Evolutionary conservation across 2,329 filamentous ascomycete genomes (phyloP), one percentile per base, ranked within the genome.

Genomic region (Ophiocordyceps australis): DNA sequence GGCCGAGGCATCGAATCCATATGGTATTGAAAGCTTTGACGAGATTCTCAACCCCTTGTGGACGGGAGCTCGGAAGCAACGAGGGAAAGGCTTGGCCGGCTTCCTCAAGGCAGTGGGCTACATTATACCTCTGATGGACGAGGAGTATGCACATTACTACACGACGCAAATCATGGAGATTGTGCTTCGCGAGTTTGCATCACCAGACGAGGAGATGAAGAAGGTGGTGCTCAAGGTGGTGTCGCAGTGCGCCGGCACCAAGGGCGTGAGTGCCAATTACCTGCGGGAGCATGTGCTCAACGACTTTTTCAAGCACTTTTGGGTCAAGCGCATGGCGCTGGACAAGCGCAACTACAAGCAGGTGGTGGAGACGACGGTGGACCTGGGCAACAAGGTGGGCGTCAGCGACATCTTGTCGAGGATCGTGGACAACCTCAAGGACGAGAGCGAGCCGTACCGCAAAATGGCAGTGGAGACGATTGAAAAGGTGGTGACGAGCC

Each of bases 401-500:
- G 85, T 85, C 28, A 76, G 83, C 38, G 86, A 95, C 57, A 95
- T 98, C 31, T 63, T 95, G 4, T 82, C 94, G 50, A 66, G 85
- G 24, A 79, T 95, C 30, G 89, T 95, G 27, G 78, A 73, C 54
- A 94, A 98, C 46, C 66, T 98, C 38, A 98, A 98, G 52, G 89
- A 98, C 44, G 89, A 98, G 52, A 94, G 80, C 48, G 89, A 98
- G 47, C 77, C 86, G 1, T 98, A 98, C 52, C 75, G 89, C 25
- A 95, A 95, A 62, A 98, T 98, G 89, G 94, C 89, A 0, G 78
- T 98, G 18, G 89, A 98, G 58, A 95, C 89, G 0, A 73, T 95
- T 7, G 89, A 98, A 55, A 98, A 95, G 55, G 73, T 95, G 24
- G 78, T 98, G 41, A 83, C 86, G 11, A 82, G 82, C 29, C 64